phyloP scores from a whole-genome alignment of 805 yeast genomes.

The Candida coquimbonensis region DNA sequence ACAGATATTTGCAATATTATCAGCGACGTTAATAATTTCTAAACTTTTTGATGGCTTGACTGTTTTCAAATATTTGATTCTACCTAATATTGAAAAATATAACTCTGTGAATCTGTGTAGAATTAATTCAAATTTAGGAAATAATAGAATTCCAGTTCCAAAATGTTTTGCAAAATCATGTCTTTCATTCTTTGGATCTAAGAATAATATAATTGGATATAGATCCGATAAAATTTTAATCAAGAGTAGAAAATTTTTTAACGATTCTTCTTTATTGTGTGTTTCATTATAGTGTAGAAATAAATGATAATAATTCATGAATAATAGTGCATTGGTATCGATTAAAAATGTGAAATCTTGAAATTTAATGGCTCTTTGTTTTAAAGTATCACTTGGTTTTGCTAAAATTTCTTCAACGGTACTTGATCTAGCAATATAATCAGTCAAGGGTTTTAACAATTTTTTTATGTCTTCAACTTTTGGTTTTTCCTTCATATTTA shows the following conservation, averaged over 20 bases:
- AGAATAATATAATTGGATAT: slow-evolving; percentile 11
- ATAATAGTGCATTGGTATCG: slow-evolving; percentile 12
- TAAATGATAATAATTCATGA: slow-evolving; percentile 19
- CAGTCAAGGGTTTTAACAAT: slow-evolving; percentile 10
- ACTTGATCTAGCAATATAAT: not conserved
- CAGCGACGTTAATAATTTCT: slow-evolving; percentile 5
- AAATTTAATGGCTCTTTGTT: slow-evolving; percentile 13
- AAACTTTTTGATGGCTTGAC: slow-evolving; percentile 3
- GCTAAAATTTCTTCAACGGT: slow-evolving; percentile 12
- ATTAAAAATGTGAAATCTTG: slow-evolving; percentile 4
- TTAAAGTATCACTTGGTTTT: slow-evolving; percentile 13
- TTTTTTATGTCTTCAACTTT: slow-evolving; percentile 8
- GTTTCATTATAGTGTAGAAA: slow-evolving; percentile 15
- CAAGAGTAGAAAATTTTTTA: slow-evolving; percentile 9
- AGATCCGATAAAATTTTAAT: slow-evolving; percentile 4
- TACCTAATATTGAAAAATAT: slow-evolving; percentile 11
- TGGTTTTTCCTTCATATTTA: slow-evolving; percentile 16
- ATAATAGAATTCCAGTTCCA: slow-evolving; percentile 13
- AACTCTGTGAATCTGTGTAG: slow-evolving; percentile 17
- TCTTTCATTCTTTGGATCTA: slow-evolving; percentile 10
- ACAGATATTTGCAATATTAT: slow-evolving; percentile 8
- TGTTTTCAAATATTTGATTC: slow-evolving; percentile 16
- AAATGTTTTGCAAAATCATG: slow-evolving; percentile 17
- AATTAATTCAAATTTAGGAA: slow-evolving; percentile 18
- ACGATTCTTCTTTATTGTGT: slow-evolving; percentile 8